A percentile compares a stretch with the other conserved stretches of the same genome.
These are phyloP conservation scores for Thecaphora thlaspeos DNA, from an alignment of 1,284 basidiomycete genomes.

Conservation along the genomic window DNA sequence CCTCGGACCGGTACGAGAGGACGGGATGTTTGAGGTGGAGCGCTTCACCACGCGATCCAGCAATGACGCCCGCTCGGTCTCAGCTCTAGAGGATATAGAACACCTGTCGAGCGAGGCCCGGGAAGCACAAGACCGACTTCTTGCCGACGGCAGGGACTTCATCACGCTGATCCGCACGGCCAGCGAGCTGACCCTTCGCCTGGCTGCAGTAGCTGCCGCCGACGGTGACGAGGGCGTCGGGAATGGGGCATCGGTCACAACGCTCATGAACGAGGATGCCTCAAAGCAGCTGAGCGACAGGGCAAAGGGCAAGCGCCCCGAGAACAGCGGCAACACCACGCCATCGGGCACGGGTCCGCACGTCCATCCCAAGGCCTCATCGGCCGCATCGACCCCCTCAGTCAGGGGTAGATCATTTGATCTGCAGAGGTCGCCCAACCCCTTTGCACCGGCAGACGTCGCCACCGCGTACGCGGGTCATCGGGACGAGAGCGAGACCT, in stretches of 20 bases:
- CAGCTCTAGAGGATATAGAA: constrained; percentile 7
- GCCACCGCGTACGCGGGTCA: constrained; percentile 8
- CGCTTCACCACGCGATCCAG: constrained; percentile 25
- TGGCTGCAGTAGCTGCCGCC: too few species aligned
- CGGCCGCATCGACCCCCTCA: constrained; percentile 19
- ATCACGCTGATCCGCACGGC: constrained; percentile 14
- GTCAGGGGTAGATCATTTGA: constrained; percentile 21
- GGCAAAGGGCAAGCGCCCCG: constrained; percentile 8
- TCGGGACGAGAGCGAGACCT: constrained; percentile 27
- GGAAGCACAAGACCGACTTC: neutral
- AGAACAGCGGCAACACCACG: constrained; percentile 12
- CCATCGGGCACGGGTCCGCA: constrained; percentile 21
- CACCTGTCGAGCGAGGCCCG: neutral
- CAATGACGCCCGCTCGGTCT: constrained; percentile 13
- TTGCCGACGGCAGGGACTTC: constrained; percentile 20
- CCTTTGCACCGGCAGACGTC: constrained; percentile 8
- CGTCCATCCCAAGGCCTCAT: constrained; percentile 12
- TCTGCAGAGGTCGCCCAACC: constrained; percentile 19
- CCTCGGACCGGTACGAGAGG: constrained; percentile 35
- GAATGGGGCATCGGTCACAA: neutral
- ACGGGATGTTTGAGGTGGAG: constrained; percentile 15
- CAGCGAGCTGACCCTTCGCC: neutral
- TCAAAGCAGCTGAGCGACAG: neutral
- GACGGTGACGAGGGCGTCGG: too few species aligned
- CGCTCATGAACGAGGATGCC: neutral